Conservation (phyloP, 768 basidiomycete genomes). For the Boletus vinaceobasis region DNA sequence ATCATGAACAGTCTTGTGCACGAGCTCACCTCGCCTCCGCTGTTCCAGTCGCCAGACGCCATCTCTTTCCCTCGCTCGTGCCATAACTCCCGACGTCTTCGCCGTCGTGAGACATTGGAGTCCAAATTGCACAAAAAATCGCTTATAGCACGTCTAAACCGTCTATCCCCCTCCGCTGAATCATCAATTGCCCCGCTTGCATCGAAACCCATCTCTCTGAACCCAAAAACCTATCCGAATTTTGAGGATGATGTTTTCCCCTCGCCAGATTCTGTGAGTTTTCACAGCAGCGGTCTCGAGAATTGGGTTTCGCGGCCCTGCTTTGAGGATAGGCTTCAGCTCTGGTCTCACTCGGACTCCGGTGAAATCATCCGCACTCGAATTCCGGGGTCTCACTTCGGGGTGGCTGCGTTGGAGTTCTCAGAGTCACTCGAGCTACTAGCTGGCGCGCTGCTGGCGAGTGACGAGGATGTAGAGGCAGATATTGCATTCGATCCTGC, state of each 20-base stretch:
- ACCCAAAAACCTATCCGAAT: constrained; percentile 33
- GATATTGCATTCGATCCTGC: constrained; percentile 14
- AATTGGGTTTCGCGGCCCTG: constrained; percentile 72
- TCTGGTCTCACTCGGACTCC: constrained; percentile 47
- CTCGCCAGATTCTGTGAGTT: constrained; percentile 10
- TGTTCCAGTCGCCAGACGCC: constrained; percentile 37
- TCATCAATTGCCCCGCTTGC: constrained; percentile 44
- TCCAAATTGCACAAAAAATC: constrained; percentile 48
- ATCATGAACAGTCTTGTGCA: constrained; percentile 47
- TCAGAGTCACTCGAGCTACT: constrained; percentile 65
- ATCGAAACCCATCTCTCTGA: constrained; percentile 28
- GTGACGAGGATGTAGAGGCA: constrained; percentile 8
- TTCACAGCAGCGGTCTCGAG: constrained; percentile 52
- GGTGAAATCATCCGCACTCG: constrained; percentile 34
- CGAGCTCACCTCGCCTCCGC: constrained; percentile 44
- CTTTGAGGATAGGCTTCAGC: constrained; percentile 66
- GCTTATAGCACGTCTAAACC: constrained; percentile 46
- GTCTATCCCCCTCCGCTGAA: constrained; percentile 40
- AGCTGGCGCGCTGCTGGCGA: constrained; percentile 42
- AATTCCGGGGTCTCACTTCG: constrained; percentile 48
- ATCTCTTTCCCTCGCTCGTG: constrained; percentile 56
- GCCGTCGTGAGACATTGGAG: constrained; percentile 39
- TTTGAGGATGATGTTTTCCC: constrained; percentile 27
- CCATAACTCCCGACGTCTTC: constrained; percentile 38
- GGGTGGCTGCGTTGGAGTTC: constrained; percentile 70